Conservation (phyloP, 768 basidiomycete genomes). For the Xerocomellus intermedius region DNA sequence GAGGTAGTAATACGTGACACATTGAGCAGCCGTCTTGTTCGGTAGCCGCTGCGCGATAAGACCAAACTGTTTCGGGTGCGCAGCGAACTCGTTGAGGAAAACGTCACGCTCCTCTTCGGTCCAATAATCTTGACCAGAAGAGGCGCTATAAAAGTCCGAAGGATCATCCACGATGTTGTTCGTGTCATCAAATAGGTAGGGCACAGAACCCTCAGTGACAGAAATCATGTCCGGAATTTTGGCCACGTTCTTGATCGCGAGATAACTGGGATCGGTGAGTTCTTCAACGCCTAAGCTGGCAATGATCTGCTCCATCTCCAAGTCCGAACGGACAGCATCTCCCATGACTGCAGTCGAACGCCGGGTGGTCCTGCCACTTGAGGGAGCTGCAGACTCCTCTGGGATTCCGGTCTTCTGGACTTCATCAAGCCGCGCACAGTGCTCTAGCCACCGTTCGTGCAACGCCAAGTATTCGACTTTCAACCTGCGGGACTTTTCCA, state of each 20-base stretch:
- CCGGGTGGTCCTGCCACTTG: slow-evolving; percentile 62
- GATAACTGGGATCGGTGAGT: slow-evolving; percentile 85
- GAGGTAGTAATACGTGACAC: slow-evolving; percentile 91
- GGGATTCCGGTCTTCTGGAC: slow-evolving; percentile 29
- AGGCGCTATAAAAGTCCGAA: slow-evolving; percentile 68
- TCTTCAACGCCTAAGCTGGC: slow-evolving; percentile 92
- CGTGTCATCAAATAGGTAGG: slow-evolving; percentile 78
- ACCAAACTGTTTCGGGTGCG: slow-evolving; percentile 94
- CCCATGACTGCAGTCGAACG: slow-evolving; percentile 70
- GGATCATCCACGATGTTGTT: slow-evolving; percentile 79
- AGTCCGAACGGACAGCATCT: slow-evolving; percentile 89
- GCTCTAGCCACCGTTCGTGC: slow-evolving; percentile 70
- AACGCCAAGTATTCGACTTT: slow-evolving; percentile 64
- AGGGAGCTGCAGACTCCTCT: slow-evolving; percentile 40
- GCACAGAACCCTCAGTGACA: slow-evolving; percentile 57
- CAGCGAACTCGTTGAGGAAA: slow-evolving; percentile 79
- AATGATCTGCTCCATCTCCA: slow-evolving; percentile 97
- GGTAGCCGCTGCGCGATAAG: slow-evolving; percentile 77
- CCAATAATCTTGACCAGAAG: slow-evolving; percentile 82
- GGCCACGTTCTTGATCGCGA: slow-evolving; percentile 84
- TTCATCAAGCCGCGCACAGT: slow-evolving; percentile 69
- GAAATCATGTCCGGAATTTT: slow-evolving; percentile 89
- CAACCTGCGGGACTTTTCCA: slow-evolving; percentile 55
- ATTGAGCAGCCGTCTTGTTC: slow-evolving; percentile 85
- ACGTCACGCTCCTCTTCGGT: slow-evolving; percentile 77